These are phyloP conservation scores for Xylaria acuta DNA, from an alignment of 495 filamentous ascomycete species.

Conservation along the genomic window DNA sequence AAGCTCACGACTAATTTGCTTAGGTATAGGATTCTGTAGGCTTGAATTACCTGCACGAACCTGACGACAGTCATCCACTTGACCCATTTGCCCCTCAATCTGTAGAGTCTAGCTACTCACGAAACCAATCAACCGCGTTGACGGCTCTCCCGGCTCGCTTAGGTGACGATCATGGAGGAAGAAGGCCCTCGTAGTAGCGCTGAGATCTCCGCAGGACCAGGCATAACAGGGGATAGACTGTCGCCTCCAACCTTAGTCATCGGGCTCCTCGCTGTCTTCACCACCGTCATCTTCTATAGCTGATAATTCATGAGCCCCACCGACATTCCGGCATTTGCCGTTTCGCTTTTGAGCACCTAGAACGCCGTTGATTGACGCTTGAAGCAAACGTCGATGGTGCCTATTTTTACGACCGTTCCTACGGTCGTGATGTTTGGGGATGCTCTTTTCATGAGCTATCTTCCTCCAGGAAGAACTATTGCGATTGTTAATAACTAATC, in stretches of 20 bases:
- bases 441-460: conserved; percentile 68
- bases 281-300: conserved; percentile 43
- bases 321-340: conserved; percentile 35
- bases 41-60: background rate
- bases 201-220: conserved; percentile 53
- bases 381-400: conserved; percentile 38
- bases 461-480: conserved; percentile 89
- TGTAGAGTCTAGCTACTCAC: conserved; percentile 22
- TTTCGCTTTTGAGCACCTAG: conserved; percentile 51
- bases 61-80: conserved; percentile 39
- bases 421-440: conserved; percentile 45
- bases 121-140: background rate
- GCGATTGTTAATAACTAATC: conserved; percentile 27
- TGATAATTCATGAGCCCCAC: conserved; percentile 38
- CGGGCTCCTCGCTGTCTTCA: conserved; percentile 53
- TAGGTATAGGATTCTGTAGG: conserved; percentile 1
- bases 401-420: conserved; percentile 33
- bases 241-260: conserved; percentile 51
- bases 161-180: background rate
- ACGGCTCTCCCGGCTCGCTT: background rate
- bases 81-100: conserved; percentile 39
- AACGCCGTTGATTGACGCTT: conserved; percentile 51
- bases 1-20: background rate
- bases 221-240: conserved; percentile 58
- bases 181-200: background rate